A percentile compares a stretch with the other conserved stretches of the same genome.
These are phyloP conservation scores for Rubia tinctorum DNA, from an alignment of 305 asterid species.

Conservation along the genomic window DNA sequence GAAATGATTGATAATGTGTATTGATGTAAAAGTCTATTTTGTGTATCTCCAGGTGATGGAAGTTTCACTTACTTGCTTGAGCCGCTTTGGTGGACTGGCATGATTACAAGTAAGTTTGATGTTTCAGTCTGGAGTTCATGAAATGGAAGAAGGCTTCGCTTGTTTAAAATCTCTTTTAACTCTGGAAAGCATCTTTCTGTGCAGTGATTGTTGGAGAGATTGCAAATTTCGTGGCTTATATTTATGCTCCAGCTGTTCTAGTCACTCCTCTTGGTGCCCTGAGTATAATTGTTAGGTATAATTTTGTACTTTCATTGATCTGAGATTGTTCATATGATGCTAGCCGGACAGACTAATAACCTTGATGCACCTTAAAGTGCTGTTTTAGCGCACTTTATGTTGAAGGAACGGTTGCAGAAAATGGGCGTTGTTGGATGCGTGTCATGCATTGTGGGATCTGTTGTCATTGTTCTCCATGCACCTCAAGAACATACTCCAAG, in stretches of 20 bases:
- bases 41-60: constrained; percentile 58
- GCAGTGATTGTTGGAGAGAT: constrained; percentile 84
- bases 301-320: constrained; percentile 7
- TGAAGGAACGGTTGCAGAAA: constrained; percentile 55
- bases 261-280: constrained; percentile 94
- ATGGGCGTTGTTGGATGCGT: constrained; percentile 70
- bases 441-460: constrained; percentile 67
- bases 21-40: not conserved
- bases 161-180: not conserved
- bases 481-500: constrained; percentile 67
- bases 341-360: constrained; percentile 30
- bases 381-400: constrained; percentile 60
- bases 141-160: constrained; percentile 3
- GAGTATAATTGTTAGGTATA: constrained; percentile 82
- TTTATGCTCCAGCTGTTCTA: constrained; percentile 89
- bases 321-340: constrained; percentile 16
- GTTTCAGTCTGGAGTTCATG: not conserved
- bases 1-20: not conserved
- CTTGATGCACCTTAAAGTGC: constrained; percentile 45
- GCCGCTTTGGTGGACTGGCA: constrained; percentile 98
- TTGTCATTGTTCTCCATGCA: constrained; percentile 70
- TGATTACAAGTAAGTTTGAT: constrained; percentile 65
- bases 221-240: constrained; percentile 85
- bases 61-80: constrained; percentile 78
- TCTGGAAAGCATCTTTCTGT: constrained; percentile 20